Conservation (phyloP, 2,329 filamentous ascomycete species). For the Metarhizium rileyi region DNA sequence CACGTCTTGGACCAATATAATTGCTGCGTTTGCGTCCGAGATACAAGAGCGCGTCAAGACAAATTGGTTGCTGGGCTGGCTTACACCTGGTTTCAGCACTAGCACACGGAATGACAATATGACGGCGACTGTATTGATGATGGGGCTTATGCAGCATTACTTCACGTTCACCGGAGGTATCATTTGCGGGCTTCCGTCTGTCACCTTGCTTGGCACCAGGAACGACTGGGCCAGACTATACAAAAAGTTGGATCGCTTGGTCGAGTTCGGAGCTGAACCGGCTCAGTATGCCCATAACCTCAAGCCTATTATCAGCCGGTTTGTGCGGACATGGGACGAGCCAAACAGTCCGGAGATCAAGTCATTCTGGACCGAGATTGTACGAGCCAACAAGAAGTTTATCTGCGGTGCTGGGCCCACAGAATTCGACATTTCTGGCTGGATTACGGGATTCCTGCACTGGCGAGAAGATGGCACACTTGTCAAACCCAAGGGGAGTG, state of each 20-base stretch:
- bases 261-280: constrained; percentile 33
- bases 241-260: constrained; percentile 31
- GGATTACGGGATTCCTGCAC: constrained; percentile 38
- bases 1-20: constrained; percentile 16
- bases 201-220: constrained; percentile 29
- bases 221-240: constrained; percentile 32
- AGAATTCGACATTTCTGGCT: constrained; percentile 33
- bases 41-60: constrained; percentile 30
- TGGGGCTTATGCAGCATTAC: constrained; percentile 32
- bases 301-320: constrained; percentile 32
- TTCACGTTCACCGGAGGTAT: constrained; percentile 27
- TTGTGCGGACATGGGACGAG: constrained; percentile 34
- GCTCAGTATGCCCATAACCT: constrained; percentile 28
- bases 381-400: constrained; percentile 22
- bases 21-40: constrained; percentile 26
- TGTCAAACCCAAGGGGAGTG: constrained; percentile 10
- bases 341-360: constrained; percentile 21
- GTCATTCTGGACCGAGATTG: constrained; percentile 35
- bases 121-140: constrained; percentile 33
- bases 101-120: constrained; percentile 27
- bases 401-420: constrained; percentile 19
- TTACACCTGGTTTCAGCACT: constrained; percentile 33
- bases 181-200: constrained; percentile 32
- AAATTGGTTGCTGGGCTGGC: constrained; percentile 31
- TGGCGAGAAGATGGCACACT: constrained; percentile 28